Evolutionary conservation across 1,284 basidiomycete species (phyloP).

Genomic region (Ganoderma boninense): DNA sequence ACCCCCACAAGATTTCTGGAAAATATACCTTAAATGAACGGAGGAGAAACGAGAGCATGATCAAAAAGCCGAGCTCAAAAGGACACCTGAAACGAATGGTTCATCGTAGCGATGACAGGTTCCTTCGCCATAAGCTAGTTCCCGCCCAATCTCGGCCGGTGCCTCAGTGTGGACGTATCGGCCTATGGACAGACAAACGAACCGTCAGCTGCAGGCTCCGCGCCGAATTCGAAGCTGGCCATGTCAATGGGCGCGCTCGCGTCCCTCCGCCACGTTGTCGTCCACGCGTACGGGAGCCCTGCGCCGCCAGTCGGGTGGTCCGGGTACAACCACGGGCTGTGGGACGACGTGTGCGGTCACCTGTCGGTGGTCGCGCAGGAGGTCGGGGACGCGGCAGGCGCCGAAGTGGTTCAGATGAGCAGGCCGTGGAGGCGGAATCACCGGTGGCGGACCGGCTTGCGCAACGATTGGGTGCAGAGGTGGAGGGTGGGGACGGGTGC

Average conservation of each 20-base stretch:
- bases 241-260: neutral
- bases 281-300: neutral
- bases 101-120: neutral
- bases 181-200: neutral
- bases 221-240: no score
- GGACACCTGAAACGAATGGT: neutral
- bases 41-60: neutral
- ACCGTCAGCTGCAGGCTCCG: neutral
- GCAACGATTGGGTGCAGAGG: constrained; percentile 14
- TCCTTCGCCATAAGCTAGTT: neutral
- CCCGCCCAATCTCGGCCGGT: neutral
- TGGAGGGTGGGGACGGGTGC: constrained; percentile 16
- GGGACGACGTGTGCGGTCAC: neutral
- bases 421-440: neutral
- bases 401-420: neutral
- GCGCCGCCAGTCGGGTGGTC: neutral
- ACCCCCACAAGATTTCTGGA: neutral
- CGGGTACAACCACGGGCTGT: neutral
- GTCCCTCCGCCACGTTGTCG: neutral
- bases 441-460: constrained; percentile 2
- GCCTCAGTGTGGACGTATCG: neutral
- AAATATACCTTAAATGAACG: neutral
- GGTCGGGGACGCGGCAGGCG: no score
- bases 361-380: no score
- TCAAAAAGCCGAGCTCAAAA: neutral